Evolutionary conservation across 2,329 filamentous ascomycete species (phyloP).

Genomic region (Aspergillus sp.): DNA sequence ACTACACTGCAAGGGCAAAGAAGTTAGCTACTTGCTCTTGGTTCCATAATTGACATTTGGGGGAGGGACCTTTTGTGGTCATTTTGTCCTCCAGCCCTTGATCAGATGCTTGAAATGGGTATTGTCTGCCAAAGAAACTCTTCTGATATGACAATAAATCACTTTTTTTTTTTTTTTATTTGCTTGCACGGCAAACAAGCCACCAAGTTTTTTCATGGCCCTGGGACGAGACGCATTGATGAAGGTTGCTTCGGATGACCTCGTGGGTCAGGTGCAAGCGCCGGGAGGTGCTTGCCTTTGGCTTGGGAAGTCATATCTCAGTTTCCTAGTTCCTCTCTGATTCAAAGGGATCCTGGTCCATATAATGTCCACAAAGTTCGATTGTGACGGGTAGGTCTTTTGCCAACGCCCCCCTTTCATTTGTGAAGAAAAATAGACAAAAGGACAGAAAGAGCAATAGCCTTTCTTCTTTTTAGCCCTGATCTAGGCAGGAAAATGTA

Average conservation of each 20-base stretch:
- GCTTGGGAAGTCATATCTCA: constrained; percentile 12
- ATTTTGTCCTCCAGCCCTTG: neutral
- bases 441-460: neutral
- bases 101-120: neutral
- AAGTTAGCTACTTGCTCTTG: constrained; percentile 2
- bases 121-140: neutral
- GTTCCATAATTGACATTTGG: neutral
- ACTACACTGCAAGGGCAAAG: constrained; percentile 28
- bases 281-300: constrained; percentile 17
- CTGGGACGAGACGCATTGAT: constrained; percentile 16
- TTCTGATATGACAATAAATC: constrained; percentile 1
- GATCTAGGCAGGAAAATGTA: neutral
- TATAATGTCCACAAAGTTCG: neutral
- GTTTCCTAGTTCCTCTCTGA: neutral
- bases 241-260: constrained; percentile 10
- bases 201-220: constrained; percentile 29
- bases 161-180: constrained; percentile 27
- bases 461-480: neutral
- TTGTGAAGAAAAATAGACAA: neutral
- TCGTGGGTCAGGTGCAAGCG: constrained; percentile 22
- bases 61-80: neutral
- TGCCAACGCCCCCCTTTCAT: neutral
- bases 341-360: neutral
- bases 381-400: neutral
- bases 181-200: constrained; percentile 29